Evolutionary conservation across 2,329 filamentous ascomycete species (phyloP).

Genomic region (Pyricularia grisea): DNA sequence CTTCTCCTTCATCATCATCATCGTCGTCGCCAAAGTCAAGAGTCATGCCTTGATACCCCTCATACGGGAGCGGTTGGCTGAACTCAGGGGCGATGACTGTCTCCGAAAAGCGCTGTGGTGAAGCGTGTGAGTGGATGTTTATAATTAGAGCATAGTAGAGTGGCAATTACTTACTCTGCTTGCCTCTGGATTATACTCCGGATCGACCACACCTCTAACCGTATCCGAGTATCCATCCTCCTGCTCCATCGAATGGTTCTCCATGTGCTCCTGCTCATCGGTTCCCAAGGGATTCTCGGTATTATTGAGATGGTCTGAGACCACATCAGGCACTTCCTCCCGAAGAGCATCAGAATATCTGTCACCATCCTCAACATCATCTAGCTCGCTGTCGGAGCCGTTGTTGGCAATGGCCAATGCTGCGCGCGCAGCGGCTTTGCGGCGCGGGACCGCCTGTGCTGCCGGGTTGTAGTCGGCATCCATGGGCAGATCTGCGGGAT

Average conservation of each 20-base stretch:
- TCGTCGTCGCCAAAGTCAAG: neutral
- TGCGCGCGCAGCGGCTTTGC: constrained; percentile 2
- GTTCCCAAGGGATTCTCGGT: neutral
- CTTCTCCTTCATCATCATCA: neutral
- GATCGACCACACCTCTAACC: neutral
- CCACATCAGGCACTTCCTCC: neutral
- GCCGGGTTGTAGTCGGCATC: constrained; percentile 9
- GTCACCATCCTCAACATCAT: neutral
- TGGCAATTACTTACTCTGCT: neutral
- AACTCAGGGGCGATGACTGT: neutral
- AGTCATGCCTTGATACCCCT: neutral
- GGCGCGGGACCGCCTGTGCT: neutral
- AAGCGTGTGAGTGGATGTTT: neutral
- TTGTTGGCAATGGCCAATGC: constrained; percentile 3
- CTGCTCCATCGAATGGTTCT: neutral
- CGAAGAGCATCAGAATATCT: neutral
- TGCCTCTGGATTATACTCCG: neutral
- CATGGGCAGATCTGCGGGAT: neutral
- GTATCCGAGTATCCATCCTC: neutral
- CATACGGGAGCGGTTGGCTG: neutral
- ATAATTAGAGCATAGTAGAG: neutral
- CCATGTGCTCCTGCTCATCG: neutral
- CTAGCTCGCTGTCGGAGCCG: constrained; percentile 5
- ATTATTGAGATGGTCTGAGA: neutral
- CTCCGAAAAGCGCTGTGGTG: neutral